Evolutionary conservation across 768 basidiomycete genomes (phyloP).

Genomic region (Mycena metata): DNA sequence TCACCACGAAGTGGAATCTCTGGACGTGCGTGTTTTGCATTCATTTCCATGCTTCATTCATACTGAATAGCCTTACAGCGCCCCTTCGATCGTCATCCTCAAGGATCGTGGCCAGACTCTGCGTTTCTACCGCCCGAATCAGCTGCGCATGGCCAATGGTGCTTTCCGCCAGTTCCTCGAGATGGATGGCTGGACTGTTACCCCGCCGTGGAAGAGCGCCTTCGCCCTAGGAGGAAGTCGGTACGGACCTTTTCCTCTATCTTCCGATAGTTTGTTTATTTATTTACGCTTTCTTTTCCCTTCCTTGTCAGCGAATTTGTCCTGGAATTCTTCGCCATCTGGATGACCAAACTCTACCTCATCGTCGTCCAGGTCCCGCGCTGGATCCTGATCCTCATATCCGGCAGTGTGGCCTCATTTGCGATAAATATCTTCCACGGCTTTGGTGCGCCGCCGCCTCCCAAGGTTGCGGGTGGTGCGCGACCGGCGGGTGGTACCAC

Average conservation of each 20-base stretch:
- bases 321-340: constrained; percentile 62
- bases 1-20: constrained; percentile 89
- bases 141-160: constrained; percentile 71
- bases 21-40: constrained; percentile 75
- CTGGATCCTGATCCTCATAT: constrained; percentile 76
- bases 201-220: constrained; percentile 75
- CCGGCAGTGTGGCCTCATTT: constrained; percentile 77
- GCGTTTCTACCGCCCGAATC: constrained; percentile 82
- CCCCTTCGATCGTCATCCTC: constrained; percentile 79
- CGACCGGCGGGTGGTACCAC: constrained; percentile 15
- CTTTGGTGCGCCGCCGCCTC: constrained; percentile 10
- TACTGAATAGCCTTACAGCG: constrained; percentile 58
- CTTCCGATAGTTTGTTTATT: constrained; percentile 16
- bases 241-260: constrained; percentile 51
- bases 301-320: constrained; percentile 76
- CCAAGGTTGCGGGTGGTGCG: constrained; percentile 1
- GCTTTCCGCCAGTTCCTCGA: constrained; percentile 76
- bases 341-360: constrained; percentile 71
- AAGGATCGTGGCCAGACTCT: constrained; percentile 81
- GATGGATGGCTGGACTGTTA: constrained; percentile 71
- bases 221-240: constrained; percentile 85
- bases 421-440: constrained; percentile 76
- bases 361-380: constrained; percentile 69
- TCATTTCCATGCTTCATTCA: constrained; percentile 6
- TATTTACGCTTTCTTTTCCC: too few species aligned